A percentile compares a stretch with the other conserved stretches of the same genome.
phyloP scores from a whole-genome alignment of 306 rosid species.

The Calophaca sinica region DNA sequence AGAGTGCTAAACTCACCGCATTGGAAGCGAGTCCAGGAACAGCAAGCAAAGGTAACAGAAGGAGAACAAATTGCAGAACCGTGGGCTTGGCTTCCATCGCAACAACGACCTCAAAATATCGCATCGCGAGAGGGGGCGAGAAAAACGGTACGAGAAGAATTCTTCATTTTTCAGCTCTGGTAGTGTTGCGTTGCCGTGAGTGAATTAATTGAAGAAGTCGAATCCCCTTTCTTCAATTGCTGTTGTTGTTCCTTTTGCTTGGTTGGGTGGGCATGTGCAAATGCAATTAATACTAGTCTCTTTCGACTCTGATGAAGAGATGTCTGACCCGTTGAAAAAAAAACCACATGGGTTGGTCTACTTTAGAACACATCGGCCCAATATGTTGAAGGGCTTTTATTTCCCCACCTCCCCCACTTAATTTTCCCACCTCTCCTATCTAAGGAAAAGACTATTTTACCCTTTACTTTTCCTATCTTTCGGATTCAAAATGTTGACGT shows the following conservation, averaged over 20 bases:
- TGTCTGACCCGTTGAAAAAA: not conserved
- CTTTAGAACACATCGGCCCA: not conserved
- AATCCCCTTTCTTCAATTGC: not conserved
- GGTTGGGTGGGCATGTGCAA: slow-evolving; percentile 21
- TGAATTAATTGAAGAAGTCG: not conserved
- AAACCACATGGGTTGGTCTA: not conserved
- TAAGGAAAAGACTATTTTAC: no score
- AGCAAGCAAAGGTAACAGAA: slow-evolving; percentile 34
- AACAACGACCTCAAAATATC: not conserved
- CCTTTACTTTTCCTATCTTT: no score
- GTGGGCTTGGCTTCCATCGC: slow-evolving; percentile 35
- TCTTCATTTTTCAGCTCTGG: not conserved
- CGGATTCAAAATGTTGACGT: no score
- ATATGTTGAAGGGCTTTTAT: not conserved
- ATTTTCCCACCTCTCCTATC: no score
- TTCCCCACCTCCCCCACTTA: no score
- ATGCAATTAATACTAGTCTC: not conserved
- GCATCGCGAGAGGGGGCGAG: not conserved
- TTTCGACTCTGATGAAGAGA: no score
- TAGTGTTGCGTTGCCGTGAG: not conserved
- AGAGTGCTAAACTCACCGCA: slow-evolving; percentile 35
- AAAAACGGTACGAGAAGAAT: not conserved
- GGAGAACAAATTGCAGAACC: slow-evolving; percentile 32
- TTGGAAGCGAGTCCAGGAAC: slow-evolving; percentile 42
- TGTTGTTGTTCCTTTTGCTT: not conserved